Evolutionary conservation across 1,284 basidiomycete species (phyloP).

Genomic region (Boletus semigastroideus): DNA sequence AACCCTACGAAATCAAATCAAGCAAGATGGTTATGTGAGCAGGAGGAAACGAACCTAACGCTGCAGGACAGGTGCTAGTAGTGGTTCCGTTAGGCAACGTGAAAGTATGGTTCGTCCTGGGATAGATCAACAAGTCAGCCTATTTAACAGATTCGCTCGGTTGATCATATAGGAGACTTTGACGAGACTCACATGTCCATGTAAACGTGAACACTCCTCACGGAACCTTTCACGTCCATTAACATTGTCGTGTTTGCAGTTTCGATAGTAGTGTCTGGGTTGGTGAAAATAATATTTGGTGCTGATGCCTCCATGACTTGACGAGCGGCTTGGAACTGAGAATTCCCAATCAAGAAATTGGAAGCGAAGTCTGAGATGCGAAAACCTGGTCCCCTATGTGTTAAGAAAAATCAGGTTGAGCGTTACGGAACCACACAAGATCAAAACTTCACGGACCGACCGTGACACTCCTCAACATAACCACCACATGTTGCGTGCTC

Average conservation of each 20-base stretch:
- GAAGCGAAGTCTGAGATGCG: conserved; percentile 70
- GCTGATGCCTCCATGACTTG: conserved; percentile 49
- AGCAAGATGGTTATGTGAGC: background rate
- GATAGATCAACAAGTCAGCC: background rate
- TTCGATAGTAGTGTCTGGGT: conserved; percentile 21
- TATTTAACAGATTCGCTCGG: background rate
- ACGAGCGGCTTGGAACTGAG: conserved; percentile 65
- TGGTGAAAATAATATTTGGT: conserved; percentile 16
- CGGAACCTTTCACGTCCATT: conserved; percentile 51
- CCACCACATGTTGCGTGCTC: conserved; percentile 77
- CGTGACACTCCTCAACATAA: conserved; percentile 64
- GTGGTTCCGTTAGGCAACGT: conserved; percentile 63
- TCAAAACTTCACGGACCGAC: conserved; percentile 46
- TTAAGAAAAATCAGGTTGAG: background rate
- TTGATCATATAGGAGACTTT: background rate
- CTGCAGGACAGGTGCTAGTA: conserved; percentile 75
- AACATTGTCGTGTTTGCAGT: conserved; percentile 32
- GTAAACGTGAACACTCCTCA: conserved; percentile 67
- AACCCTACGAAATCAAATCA: conserved; percentile 44
- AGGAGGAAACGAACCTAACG: conserved; percentile 55
- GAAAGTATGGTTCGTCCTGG: conserved; percentile 66
- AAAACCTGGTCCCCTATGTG: conserved; percentile 66
- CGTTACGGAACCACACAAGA: background rate
- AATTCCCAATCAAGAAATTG: conserved; percentile 65
- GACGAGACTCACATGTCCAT: conserved; percentile 59